These are phyloP conservation scores for Plasmodium gallinaceum DNA, from an alignment of 169 alveolate species.

Conservation along the genomic window DNA sequence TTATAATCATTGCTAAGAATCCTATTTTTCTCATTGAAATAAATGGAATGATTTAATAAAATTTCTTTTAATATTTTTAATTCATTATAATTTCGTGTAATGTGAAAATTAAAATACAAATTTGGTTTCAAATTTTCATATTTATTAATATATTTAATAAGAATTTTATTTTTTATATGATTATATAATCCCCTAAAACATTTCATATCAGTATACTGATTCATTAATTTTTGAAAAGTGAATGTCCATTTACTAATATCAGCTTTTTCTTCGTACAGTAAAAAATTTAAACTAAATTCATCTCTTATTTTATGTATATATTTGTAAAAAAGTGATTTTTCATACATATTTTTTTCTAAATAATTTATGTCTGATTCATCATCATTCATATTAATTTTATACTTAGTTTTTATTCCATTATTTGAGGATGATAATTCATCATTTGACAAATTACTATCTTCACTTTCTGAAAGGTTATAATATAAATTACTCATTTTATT, in stretches of 20 bases:
- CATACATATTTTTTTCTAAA: constrained; percentile 30
- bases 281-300: constrained; percentile 32
- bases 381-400: background rate
- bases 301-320: constrained; percentile 40
- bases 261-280: background rate
- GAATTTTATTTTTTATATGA: constrained; percentile 29
- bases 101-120: constrained; percentile 55
- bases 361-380: constrained; percentile 44
- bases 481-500: constrained; percentile 4
- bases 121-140: constrained; percentile 15
- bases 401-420: background rate
- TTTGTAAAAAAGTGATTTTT: constrained; percentile 52
- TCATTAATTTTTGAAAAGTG: constrained; percentile 38
- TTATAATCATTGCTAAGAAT: background rate
- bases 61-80: constrained; percentile 57
- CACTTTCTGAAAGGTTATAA: background rate
- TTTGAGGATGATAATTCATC: background rate
- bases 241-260: constrained; percentile 25
- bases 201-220: constrained; percentile 60
- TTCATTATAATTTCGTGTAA: constrained; percentile 62
- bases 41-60: constrained; percentile 29
- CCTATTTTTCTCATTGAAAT: constrained; percentile 18
- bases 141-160: constrained; percentile 17
- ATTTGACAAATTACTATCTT: constrained; percentile 12
- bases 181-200: constrained; percentile 22